Base-by-base conservation (phyloP, 106 monocot species). In the Vanilla planifolia region DNA sequence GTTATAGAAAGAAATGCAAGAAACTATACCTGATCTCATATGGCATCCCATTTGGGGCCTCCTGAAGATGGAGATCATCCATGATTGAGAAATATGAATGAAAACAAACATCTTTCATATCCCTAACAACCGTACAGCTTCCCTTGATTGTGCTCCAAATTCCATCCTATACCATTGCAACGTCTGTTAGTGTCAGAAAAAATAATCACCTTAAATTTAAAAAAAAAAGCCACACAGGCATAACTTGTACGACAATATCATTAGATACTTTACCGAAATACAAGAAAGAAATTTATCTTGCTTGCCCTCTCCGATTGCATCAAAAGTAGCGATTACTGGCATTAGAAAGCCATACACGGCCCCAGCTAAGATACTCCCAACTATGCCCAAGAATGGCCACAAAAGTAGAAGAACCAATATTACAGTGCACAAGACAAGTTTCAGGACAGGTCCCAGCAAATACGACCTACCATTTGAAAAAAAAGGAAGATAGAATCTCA, bases 81-180 rank as follows among this genome's bases (percentile, higher is more conserved):
- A 98, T 88, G 59, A 82, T 46, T 17, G 92, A 92, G 60, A 98
- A 98, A 71, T 92, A 98, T 5, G 98, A 92, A 55, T 98, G 75
- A 51, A 79, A 88, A 48, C 79, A 88, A 21, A 88, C 47, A 67
- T 98, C 92, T 50, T 88, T 76, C 26, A 98, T 44, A 48, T 98
- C 98, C 67, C 91, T 84, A 33, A 92, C 84, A 15, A 85, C 73
- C n/a, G 91, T 98, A 57, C 71, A 82, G 23, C 75, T 77, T 67
- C 88, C 82, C 63, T 77, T 73, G 19, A 98, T 56, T 48, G 88
- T 98, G 43, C 68, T 85, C 85, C 91, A 98, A 57, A 88, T 98
- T 67, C 96, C 96, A 77, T 98, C 96, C 96, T 98, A 39, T 32
- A 61, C 27, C 17, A 55, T 33, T 60, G 33, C 35, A 32, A 63